A percentile compares a stretch with the other conserved stretches of the same genome.
These are phyloP conservation scores for Kernera saxatilis DNA, from an alignment of 345 rosid species.

Conservation along the genomic window DNA sequence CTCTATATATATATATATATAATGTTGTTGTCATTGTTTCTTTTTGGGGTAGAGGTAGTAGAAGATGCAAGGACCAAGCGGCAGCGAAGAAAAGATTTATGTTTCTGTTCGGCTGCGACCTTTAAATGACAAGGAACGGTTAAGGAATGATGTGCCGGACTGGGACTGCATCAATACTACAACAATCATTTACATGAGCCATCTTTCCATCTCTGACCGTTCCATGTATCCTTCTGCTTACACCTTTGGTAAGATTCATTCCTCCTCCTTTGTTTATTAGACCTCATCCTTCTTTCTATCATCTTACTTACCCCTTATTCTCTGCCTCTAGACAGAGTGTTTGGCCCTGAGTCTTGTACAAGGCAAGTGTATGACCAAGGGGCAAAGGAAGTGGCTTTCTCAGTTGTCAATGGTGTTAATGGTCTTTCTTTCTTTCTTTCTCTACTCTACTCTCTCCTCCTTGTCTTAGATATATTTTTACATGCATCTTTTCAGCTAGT, in stretches of 20 bases:
- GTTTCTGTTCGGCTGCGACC: conserved; percentile 88
- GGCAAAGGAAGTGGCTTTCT: conserved; percentile 74
- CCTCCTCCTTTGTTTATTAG: neutral
- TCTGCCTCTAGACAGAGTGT: conserved; percentile 61
- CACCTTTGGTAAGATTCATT: conserved; percentile 61
- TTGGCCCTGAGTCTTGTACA: conserved; percentile 57
- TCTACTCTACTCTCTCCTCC: neutral
- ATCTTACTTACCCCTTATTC: conserved; percentile 15
- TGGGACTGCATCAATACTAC: conserved; percentile 79
- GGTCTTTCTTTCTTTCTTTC: conserved; percentile 13
- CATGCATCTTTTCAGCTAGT: conserved; percentile 53
- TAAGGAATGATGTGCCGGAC: conserved; percentile 58
- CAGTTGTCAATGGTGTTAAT: conserved; percentile 74
- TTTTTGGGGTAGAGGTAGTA: conserved; percentile 23
- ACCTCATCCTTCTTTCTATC: conserved; percentile 11
- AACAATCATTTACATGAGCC: conserved; percentile 61
- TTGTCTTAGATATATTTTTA: neutral
- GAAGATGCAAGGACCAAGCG: conserved; percentile 39
- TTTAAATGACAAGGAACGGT: conserved; percentile 66
- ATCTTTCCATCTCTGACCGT: conserved; percentile 67
- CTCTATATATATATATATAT: neutral
- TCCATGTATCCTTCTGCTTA: conserved; percentile 86
- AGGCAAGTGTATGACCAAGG: conserved; percentile 73
- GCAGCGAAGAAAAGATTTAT: conserved; percentile 51
- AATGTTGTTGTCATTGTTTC: neutral